Evolutionary conservation across 1,284 basidiomycete genomes (phyloP).

Genomic region (Stygiomarasmius scandens): DNA sequence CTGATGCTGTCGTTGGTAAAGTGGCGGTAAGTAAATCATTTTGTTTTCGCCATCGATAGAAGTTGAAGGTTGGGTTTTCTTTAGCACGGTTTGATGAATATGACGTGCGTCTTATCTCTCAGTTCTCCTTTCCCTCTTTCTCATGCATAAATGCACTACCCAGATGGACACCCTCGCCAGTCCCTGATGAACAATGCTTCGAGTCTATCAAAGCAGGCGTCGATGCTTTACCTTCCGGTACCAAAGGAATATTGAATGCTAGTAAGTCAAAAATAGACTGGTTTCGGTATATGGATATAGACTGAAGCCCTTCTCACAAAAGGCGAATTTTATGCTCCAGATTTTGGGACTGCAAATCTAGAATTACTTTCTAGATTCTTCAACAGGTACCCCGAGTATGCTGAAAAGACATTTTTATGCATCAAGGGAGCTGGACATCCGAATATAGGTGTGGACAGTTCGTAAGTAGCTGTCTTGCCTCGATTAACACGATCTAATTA

Average conservation of each 20-base stretch:
- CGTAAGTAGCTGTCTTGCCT: background rate
- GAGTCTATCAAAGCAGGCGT: slow-evolving; percentile 19
- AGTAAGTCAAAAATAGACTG: background rate
- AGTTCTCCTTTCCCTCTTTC: background rate
- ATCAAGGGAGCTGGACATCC: background rate
- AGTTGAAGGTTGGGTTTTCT: background rate
- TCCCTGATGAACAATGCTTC: slow-evolving; percentile 42
- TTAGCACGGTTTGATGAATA: slow-evolving; percentile 15
- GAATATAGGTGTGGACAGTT: background rate
- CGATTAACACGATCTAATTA: background rate
- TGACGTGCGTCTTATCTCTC: slow-evolving; percentile 7
- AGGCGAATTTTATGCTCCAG: slow-evolving; percentile 7
- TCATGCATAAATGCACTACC: too few species aligned
- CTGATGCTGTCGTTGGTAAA: background rate
- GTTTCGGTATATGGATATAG: too few species aligned
- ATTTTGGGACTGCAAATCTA: slow-evolving; percentile 1
- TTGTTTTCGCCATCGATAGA: background rate
- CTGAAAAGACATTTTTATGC: slow-evolving; percentile 2
- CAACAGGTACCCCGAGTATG: slow-evolving; percentile 3
- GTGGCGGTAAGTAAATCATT: slow-evolving; percentile 1
- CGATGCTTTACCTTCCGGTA: slow-evolving; percentile 12
- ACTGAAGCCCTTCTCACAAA: background rate
- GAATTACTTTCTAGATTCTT: slow-evolving; percentile 7
- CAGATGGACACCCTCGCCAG: slow-evolving; percentile 27
- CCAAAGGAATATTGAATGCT: slow-evolving; percentile 14